Conservation (phyloP, 345 rosid species). For the Erucastrum elatum region DNA sequence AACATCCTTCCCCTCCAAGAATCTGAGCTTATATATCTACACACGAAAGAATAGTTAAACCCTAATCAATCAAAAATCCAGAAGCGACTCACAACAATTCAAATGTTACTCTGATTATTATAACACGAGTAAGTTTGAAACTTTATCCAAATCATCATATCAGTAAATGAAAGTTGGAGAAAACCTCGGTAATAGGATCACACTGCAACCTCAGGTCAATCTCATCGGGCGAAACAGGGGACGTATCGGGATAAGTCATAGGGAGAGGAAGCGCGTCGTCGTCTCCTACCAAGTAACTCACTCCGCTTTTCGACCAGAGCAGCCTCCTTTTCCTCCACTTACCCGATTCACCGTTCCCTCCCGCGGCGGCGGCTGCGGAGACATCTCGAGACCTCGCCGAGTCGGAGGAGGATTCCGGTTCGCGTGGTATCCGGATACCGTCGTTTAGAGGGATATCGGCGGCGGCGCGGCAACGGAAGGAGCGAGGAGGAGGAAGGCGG, state of each 20-base stretch:
- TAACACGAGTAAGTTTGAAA: neutral
- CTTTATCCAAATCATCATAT: conserved; percentile 19
- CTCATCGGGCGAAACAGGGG: conserved; percentile 74
- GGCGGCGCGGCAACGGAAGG: conserved; percentile 67
- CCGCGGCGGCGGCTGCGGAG: conserved; percentile 40
- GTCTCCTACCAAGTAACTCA: conserved; percentile 74
- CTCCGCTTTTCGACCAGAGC: conserved; percentile 76
- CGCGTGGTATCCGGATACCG: conserved; percentile 49
- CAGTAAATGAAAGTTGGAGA: neutral
- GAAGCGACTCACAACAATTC: neutral
- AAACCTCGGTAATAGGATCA: conserved; percentile 72
- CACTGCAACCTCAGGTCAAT: conserved; percentile 73
- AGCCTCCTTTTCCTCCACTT: conserved; percentile 63
- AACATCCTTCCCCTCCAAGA: neutral
- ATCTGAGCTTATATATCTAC: too few relatives aligned
- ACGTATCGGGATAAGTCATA: conserved; percentile 80
- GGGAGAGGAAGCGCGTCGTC: conserved; percentile 89
- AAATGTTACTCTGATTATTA: neutral
- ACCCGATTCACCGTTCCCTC: conserved; percentile 37
- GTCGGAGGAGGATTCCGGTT: conserved; percentile 42
- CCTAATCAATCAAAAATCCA: too few relatives aligned
- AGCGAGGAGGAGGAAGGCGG: conserved; percentile 39
- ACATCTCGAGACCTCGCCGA: conserved; percentile 52
- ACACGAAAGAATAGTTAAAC: too few relatives aligned
- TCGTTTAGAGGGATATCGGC: conserved; percentile 55